Evolutionary conservation across 495 filamentous ascomycete species (phyloP).

Genomic region (Lophiostoma macrostomum): DNA sequence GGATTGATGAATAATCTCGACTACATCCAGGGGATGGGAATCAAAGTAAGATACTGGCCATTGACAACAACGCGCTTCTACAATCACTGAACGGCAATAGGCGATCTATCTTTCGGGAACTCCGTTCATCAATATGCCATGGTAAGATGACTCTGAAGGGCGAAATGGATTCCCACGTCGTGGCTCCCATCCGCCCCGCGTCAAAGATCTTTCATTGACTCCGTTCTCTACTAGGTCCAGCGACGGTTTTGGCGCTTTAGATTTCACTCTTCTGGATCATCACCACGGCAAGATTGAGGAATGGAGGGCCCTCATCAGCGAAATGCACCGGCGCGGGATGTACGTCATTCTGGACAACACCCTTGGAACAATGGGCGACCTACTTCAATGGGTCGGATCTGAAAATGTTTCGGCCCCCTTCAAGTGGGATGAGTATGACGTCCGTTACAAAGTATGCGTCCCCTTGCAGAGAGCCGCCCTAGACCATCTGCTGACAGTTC

Average conservation of each 20-base stretch:
- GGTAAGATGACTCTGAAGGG: no score
- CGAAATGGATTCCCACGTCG: no score
- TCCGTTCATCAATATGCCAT: constrained; percentile 68
- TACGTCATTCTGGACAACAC: constrained; percentile 36
- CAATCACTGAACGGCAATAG: constrained; percentile 36
- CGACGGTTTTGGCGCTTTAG: constrained; percentile 63
- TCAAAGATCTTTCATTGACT: no score
- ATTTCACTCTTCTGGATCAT: constrained; percentile 67
- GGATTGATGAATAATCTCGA: constrained; percentile 66
- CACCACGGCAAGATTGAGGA: constrained; percentile 63
- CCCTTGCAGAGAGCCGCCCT: no score
- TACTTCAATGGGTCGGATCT: constrained; percentile 23
- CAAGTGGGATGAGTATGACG: constrained; percentile 20
- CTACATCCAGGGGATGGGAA: constrained; percentile 72
- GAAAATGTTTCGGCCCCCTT: constrained; percentile 16
- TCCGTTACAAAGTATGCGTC: no score
- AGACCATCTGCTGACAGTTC: no score
- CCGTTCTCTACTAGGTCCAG: no score
- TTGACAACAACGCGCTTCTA: not conserved
- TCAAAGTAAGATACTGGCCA: constrained; percentile 55
- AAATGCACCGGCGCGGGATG: constrained; percentile 45
- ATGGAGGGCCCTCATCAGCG: constrained; percentile 63
- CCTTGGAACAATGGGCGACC: constrained; percentile 30
- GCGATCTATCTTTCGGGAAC: constrained; percentile 68
- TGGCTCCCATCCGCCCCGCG: no score